Conservation (phyloP, 2,329 filamentous ascomycete species). For the Alternaria gansuensis region DNA sequence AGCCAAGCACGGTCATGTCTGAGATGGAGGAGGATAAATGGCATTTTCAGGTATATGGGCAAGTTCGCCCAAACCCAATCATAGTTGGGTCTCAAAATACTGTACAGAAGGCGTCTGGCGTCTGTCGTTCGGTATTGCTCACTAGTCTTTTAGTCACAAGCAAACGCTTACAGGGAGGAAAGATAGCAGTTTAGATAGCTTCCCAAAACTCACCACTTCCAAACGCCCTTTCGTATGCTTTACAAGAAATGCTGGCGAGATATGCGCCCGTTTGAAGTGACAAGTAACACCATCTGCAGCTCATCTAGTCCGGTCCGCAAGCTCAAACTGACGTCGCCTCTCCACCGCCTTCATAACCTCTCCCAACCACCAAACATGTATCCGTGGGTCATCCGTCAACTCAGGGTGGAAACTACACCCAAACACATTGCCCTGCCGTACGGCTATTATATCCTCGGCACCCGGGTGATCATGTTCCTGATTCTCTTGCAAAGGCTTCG, state of each 20-base stretch:
- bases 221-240: slow-evolving; percentile 26
- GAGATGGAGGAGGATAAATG: neutral
- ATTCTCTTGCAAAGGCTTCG: slow-evolving; percentile 58
- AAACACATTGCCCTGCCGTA: slow-evolving; percentile 89
- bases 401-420: slow-evolving; percentile 97
- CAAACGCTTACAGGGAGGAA: slow-evolving; percentile 2
- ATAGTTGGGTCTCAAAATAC: neutral
- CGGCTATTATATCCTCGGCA: slow-evolving; percentile 79
- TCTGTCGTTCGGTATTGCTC: slow-evolving; percentile 14
- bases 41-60: neutral
- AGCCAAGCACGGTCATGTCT: neutral
- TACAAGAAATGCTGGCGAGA: neutral
- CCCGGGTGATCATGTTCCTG: slow-evolving; percentile 58
- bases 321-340: slow-evolving; percentile 44
- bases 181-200: slow-evolving; percentile 11
- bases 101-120: slow-evolving; percentile 33
- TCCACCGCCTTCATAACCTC: slow-evolving; percentile 63
- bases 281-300: slow-evolving; percentile 1
- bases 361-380: slow-evolving; percentile 92
- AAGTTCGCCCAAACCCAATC: neutral
- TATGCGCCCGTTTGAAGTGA: neutral
- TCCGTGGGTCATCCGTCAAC: slow-evolving; percentile 83
- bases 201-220: slow-evolving; percentile 12
- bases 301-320: slow-evolving; percentile 39
- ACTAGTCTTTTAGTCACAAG: slow-evolving; percentile 10